Percentiles rank a stretch among this genome's conserved stretches.
Conservation (phyloP, 2,329 filamentous ascomycete genomes). For the Scytalidium lignicola region DNA sequence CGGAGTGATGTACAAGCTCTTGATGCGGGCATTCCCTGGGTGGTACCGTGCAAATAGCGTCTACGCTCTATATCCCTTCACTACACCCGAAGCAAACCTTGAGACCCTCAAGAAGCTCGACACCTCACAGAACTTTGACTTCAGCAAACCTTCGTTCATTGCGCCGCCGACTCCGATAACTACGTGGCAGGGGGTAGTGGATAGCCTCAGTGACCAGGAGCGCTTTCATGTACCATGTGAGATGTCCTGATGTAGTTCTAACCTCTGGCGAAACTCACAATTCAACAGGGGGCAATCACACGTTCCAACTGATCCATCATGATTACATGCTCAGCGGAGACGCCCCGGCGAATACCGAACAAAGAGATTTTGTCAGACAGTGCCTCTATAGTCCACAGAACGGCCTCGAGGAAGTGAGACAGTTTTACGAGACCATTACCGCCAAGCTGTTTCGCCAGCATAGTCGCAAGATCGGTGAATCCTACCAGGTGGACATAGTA, state of each 20-base stretch:
- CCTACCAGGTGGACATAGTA: slow-evolving; percentile 56
- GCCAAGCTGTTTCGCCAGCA: slow-evolving; percentile 57
- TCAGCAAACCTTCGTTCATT: not conserved
- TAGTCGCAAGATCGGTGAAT: slow-evolving; percentile 51
- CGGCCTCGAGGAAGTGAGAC: slow-evolving; percentile 57
- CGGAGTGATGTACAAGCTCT: slow-evolving; percentile 79
- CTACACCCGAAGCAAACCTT: slow-evolving; percentile 64
- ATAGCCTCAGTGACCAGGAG: slow-evolving; percentile 21
- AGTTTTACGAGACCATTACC: slow-evolving; percentile 60
- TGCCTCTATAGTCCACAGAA: slow-evolving; percentile 51
- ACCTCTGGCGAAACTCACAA: too few species aligned
- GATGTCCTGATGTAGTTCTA: too few species aligned
- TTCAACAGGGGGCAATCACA: slow-evolving; percentile 17
- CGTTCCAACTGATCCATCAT: slow-evolving; percentile 25
- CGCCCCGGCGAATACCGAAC: slow-evolving; percentile 39
- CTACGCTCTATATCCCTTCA: slow-evolving; percentile 61
- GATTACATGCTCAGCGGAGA: slow-evolving; percentile 55
- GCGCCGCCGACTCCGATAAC: slow-evolving; percentile 13
- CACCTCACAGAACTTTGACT: too few species aligned
- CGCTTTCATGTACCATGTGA: slow-evolving; percentile 19
- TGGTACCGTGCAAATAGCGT: slow-evolving; percentile 72
- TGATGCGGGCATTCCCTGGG: slow-evolving; percentile 70
- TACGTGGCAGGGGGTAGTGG: slow-evolving; percentile 19
- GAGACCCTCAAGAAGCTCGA: slow-evolving; percentile 62
- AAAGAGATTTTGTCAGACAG: slow-evolving; percentile 48